Base-by-base conservation (phyloP, 352 stramenopile genomes). In the Pythium inflatum region DNA sequence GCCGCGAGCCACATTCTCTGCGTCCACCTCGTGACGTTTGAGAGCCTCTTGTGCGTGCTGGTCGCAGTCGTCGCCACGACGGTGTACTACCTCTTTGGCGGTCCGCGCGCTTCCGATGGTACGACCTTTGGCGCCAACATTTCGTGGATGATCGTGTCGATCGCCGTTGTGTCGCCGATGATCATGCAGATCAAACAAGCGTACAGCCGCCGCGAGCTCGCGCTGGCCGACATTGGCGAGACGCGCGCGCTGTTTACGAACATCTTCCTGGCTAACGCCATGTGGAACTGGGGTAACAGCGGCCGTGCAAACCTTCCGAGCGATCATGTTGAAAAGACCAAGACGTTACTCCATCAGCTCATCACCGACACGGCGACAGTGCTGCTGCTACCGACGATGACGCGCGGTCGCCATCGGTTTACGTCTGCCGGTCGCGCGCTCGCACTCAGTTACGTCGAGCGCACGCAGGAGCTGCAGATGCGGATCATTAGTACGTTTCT, bases 121-220 rank as follows among this genome's bases (percentile, higher is more conserved):
- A 50, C 74, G 16, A 79, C 68, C 36, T 93, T 94, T 59, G 83
- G 82, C 28, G 84, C 85, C 58, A 96, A 96, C 65, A 87, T 96
- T 49, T 93, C 87, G 74, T 95, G 58, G 62, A 71, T 50, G 62
- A 68, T 77, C 66, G 61, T 71, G 20, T 71, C 59, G 13, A 92
- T 96, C 51, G 85, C 88, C 8, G 79, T 96, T 34, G 86, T 93
- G 24, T 89, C 87, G 56, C 88, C 88, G 18, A 90, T 93, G 83
- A 96, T 93, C 76, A 94, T 94, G 85, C 87, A 94, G 69, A 93
- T 96, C 76, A 80, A 78, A 18, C 87, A 96, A 66, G 88, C 88
- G 18, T 96, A 94, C 61, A 61, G 74, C 18, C 81, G 87, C 7
- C 81, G 88, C 40, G 88, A 96, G 67, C 63, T 89, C 55, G 87